A percentile compares a stretch with the other conserved stretches of the same genome.
Evolutionary conservation across 192 early-diverging fungal genomes (phyloP).

Genomic region (Backusella tarrabulga): DNA sequence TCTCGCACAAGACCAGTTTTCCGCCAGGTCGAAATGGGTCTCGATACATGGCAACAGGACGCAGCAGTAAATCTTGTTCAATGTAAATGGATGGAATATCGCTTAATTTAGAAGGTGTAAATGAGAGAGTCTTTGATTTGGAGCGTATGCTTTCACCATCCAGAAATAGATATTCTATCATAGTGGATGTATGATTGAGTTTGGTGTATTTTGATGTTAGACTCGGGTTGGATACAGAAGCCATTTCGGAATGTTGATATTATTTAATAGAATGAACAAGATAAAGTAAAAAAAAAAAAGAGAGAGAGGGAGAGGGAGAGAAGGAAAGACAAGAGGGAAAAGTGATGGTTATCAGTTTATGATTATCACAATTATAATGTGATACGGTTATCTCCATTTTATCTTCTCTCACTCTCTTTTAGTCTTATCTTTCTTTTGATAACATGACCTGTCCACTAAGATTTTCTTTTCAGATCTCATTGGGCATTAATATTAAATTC

Average conservation of each 20-base stretch:
- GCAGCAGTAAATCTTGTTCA: conserved; percentile 35
- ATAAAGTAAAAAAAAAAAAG: no score
- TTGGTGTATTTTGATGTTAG: conserved; percentile 6
- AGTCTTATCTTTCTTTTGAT: background rate
- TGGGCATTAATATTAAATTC: no score
- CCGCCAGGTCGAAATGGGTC: conserved; percentile 49
- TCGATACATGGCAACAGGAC: conserved; percentile 45
- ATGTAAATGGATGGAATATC: conserved; percentile 41
- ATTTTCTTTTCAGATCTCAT: background rate
- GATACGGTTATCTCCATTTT: conserved; percentile 13
- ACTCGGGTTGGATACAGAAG: background rate
- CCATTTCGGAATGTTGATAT: background rate
- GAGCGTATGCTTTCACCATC: conserved; percentile 44
- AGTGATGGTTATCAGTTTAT: background rate
- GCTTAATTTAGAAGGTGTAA: background rate
- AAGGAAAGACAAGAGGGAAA: background rate
- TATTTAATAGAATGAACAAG: no score
- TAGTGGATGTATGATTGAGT: conserved; percentile 16
- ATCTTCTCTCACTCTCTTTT: background rate
- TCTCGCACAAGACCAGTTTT: conserved; percentile 50
- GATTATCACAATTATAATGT: background rate
- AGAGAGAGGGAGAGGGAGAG: background rate
- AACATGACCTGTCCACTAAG: conserved; percentile 4
- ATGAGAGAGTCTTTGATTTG: conserved; percentile 46
- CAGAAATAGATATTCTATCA: conserved; percentile 53